These are phyloP conservation scores for Clonostachys rosea DNA, from an alignment of 2,329 filamentous ascomycete genomes.

Conservation along the genomic window DNA sequence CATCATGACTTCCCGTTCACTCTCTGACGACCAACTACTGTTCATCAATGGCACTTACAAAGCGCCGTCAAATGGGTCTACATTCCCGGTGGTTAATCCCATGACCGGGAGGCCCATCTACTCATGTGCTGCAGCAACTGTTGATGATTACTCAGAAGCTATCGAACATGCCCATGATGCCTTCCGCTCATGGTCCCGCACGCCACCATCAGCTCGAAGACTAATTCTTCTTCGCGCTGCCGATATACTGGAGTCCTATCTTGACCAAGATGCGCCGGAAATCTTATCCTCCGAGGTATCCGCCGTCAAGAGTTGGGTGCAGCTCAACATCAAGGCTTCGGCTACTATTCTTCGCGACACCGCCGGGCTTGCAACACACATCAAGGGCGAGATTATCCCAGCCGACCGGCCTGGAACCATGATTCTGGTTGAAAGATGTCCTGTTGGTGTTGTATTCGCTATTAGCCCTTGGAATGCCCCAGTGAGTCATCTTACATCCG, in stretches of 20 bases:
- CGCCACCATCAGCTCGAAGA: constrained; percentile 49
- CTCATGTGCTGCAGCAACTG: constrained; percentile 49
- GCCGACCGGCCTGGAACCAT: constrained; percentile 38
- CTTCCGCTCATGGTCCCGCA: constrained; percentile 57
- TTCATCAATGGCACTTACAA: constrained; percentile 15
- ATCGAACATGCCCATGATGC: constrained; percentile 45
- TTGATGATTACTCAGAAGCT: constrained; percentile 46
- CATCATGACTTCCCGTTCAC: too few species aligned
- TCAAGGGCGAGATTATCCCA: constrained; percentile 26
- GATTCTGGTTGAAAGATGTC: constrained; percentile 61
- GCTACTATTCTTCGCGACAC: constrained; percentile 30
- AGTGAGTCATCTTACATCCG: constrained; percentile 14
- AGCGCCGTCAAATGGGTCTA: constrained; percentile 9
- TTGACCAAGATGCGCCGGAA: constrained; percentile 22
- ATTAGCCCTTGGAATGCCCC: constrained; percentile 58
- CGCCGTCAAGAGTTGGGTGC: constrained; percentile 19
- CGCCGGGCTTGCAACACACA: constrained; percentile 28
- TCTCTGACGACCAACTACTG: constrained; percentile 3
- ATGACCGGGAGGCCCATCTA: constrained; percentile 41
- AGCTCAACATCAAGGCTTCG: constrained; percentile 27
- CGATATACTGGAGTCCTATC: constrained; percentile 41
- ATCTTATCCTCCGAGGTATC: constrained; percentile 43
- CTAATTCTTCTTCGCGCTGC: constrained; percentile 60
- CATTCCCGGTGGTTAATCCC: constrained; percentile 18
- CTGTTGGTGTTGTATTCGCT: constrained; percentile 63